Conservation (phyloP, 2,329 filamentous ascomycete species). For the Westerdykella sp. region DNA sequence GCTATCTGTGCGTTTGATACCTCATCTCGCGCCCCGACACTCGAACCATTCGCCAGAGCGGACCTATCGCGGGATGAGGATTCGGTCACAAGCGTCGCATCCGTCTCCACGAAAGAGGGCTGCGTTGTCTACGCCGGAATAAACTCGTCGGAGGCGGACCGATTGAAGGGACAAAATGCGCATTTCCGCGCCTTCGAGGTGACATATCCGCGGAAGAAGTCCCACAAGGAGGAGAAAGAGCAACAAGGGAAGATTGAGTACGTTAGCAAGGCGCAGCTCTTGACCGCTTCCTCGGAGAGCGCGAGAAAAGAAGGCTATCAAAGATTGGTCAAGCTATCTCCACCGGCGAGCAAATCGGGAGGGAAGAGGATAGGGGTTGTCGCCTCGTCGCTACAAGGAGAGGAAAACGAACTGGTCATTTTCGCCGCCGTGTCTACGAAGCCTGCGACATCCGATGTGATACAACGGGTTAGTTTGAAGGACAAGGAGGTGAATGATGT, state of each 20-base stretch:
- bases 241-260: conserved; percentile 37
- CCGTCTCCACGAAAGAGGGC: conserved; percentile 55
- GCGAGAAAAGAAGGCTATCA: conserved; percentile 55
- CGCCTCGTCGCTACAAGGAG: conserved; percentile 68
- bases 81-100: conserved; percentile 75
- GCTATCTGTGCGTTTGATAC: conserved; percentile 74
- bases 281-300: conserved; percentile 37
- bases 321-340: conserved; percentile 52
- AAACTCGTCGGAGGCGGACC: conserved; percentile 69
- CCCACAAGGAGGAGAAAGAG: conserved; percentile 22
- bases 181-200: conserved; percentile 75
- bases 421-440: conserved; percentile 61
- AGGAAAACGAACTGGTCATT: conserved; percentile 68
- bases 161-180: conserved; percentile 70
- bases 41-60: conserved; percentile 61
- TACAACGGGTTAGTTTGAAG: conserved; percentile 48
- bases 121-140: conserved; percentile 63
- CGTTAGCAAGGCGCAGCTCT: conserved; percentile 48
- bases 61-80: conserved; percentile 80
- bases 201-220: conserved; percentile 46
- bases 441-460: conserved; percentile 45
- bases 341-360: conserved; percentile 42
- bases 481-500: conserved; percentile 60
- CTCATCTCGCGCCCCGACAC: conserved; percentile 55
- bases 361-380: conserved; percentile 65